Conservation (phyloP, 257 asterid species). For the Cruciata laevipes region DNA sequence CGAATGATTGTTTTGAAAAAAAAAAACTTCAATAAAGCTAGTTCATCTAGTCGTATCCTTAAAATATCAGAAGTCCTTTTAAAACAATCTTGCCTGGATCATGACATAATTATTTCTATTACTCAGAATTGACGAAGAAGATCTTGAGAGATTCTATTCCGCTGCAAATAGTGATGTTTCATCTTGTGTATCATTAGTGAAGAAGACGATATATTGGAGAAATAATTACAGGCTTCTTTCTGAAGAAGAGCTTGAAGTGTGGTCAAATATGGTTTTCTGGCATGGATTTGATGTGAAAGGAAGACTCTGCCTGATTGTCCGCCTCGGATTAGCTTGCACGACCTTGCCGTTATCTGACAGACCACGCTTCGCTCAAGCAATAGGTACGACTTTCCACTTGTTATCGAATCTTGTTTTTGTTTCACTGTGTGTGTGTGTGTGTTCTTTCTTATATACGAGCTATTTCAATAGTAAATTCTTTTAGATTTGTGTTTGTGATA, state of each 20-base stretch:
- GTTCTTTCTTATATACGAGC: no score
- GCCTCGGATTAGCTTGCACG: conserved; percentile 80
- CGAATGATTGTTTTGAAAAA: not conserved
- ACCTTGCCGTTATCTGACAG: conserved; percentile 55
- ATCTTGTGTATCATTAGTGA: conserved; percentile 54
- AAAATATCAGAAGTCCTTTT: conserved; percentile 7
- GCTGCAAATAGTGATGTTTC: conserved; percentile 67
- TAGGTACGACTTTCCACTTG: conserved; percentile 52
- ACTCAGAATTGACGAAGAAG: conserved; percentile 60
- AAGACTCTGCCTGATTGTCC: conserved; percentile 75
- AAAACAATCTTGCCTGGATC: conserved; percentile 18
- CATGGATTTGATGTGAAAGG: conserved; percentile 71
- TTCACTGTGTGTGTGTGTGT: not conserved
- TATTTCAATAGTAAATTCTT: not conserved
- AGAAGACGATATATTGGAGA: conserved; percentile 87
- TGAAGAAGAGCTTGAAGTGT: conserved; percentile 69
- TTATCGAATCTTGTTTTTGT: not conserved
- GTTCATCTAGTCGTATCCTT: not conserved
- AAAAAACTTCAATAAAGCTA: not conserved
- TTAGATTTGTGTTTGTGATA: not conserved
- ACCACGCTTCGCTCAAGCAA: conserved; percentile 88
- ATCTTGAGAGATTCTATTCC: conserved; percentile 62
- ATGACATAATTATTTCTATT: conserved; percentile 27
- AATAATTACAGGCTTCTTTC: conserved; percentile 77
- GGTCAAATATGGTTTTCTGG: conserved; percentile 93